Evolutionary conservation across 2,329 filamentous ascomycete species (phyloP).

Genomic region (Microascus cirrosus): DNA sequence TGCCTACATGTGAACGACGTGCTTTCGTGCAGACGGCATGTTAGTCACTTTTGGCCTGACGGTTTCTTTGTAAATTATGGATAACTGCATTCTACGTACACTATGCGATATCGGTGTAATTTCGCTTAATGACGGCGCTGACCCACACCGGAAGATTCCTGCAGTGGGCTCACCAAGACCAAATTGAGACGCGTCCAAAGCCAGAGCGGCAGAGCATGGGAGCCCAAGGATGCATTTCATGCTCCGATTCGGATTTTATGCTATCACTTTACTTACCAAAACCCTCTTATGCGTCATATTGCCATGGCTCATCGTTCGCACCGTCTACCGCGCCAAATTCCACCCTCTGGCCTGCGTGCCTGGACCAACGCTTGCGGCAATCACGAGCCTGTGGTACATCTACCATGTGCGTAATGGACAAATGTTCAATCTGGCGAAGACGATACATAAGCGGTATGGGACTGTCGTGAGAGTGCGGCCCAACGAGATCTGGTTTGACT

Average conservation of each 20-base stretch:
- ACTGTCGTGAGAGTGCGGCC: slow-evolving; percentile 40
- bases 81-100: no score
- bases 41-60: no score
- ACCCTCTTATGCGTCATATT: not conserved
- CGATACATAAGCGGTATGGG: slow-evolving; percentile 34
- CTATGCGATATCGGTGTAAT: no score
- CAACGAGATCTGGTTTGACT: slow-evolving; percentile 41
- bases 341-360: slow-evolving; percentile 33
- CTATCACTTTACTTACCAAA: not conserved
- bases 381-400: slow-evolving; percentile 37
- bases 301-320: not conserved
- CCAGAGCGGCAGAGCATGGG: not conserved
- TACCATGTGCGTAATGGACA: slow-evolving; percentile 30
- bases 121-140: no score
- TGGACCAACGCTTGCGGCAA: slow-evolving; percentile 32
- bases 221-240: not conserved
- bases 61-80: no score
- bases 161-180: no score
- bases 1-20: no score
- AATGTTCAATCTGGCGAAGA: slow-evolving; percentile 26
- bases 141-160: no score
- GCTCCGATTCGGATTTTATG: not conserved
- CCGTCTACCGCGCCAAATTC: slow-evolving; percentile 26
- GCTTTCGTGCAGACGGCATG: no score
- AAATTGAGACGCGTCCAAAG: no score